These are phyloP conservation scores for Cyberlindnera japonica DNA, from an alignment of 805 yeast genomes.

Conservation along the genomic window DNA sequence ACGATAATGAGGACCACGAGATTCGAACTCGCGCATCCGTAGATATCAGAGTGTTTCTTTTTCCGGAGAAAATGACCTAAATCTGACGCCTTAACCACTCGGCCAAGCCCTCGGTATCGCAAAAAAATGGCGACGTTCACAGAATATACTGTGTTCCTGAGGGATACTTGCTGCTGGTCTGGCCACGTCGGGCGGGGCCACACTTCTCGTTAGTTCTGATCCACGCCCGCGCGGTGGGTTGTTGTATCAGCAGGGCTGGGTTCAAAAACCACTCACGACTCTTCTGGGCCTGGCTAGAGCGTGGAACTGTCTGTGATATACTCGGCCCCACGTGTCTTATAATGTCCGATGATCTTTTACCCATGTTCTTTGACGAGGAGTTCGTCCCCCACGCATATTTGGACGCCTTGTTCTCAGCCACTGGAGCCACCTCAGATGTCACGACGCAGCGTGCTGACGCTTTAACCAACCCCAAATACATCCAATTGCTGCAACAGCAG, in stretches of 20 bases:
- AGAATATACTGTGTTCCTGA: background rate
- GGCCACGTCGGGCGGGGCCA: background rate
- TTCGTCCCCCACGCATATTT: conserved; percentile 64
- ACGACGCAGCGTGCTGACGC: conserved; percentile 30
- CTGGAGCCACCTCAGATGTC: conserved; percentile 13
- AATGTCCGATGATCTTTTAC: conserved; percentile 38
- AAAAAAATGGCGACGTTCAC: background rate
- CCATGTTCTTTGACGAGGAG: conserved; percentile 66
- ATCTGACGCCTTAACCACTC: conserved; percentile 45
- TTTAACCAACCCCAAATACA: conserved; percentile 27
- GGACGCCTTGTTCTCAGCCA: conserved; percentile 47
- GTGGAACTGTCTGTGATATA: background rate
- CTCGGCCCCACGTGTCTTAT: background rate
- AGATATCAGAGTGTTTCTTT: conserved; percentile 35
- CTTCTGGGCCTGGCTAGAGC: too few species aligned
- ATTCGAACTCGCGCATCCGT: conserved; percentile 43
- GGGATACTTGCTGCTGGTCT: background rate
- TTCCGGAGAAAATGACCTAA: conserved; percentile 27
- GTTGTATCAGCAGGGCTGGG: too few species aligned
- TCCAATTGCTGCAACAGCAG: conserved; percentile 40
- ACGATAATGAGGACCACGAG: conserved; percentile 36
- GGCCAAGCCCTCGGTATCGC: conserved; percentile 36
- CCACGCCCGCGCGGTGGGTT: too few species aligned
- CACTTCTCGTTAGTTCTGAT: background rate
- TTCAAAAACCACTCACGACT: too few species aligned